Base-by-base conservation (phyloP, 1,284 basidiomycete genomes). In the Agroathelia rolfsii region DNA sequence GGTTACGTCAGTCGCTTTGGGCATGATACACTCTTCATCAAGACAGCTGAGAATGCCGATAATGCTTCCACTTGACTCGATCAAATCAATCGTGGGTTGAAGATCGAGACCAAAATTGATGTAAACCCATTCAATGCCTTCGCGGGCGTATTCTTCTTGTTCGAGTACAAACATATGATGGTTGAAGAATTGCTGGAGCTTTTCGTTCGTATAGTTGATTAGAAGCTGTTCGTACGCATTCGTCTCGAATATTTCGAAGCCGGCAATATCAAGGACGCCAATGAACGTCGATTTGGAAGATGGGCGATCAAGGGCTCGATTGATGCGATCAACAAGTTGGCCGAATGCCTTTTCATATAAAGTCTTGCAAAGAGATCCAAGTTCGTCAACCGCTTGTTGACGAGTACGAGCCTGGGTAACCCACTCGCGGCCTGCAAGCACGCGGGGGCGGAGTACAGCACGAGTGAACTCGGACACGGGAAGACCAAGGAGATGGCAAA, bases 81-180 rank as follows among this genome's bases (percentile, higher is more conserved):
- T 98, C 35, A 98, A 76, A 52, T 98, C 94, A 55, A 99, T 98
- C 1, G 95, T 98, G 1, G 95, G 94, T 54, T 98, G 95, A 6
- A 98, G 66, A 55, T 98, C 94, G 29, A 97, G 70, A 11, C 94
- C 95, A 54, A 99, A 99, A 61, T 98, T 96, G 59, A 96, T 84
- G 52, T 95, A 97, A 52, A 95, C 84, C 95, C 95, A 99, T 41
- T 94, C 81, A 55, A 99, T 99, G 26, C 83, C 83, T 55, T 99
- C 95, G 16, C 95, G 76, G 9, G 89, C 75, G 58, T 99, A 98
- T 58, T 99, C 95, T 53, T 99, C 94, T 56, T 99, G 95, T 62
- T 99, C 95, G 24, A 98, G 75, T 9, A 96, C 92, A 56, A 99
- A 98, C 95, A 98, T 98, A 59, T 98, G 95, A 57, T 97, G 92